A percentile compares a stretch with the other conserved stretches of the same genome.
Evolutionary conservation across 202 grass and related monocot genomes (phyloP).

Genomic region (Digitaria exilis): DNA sequence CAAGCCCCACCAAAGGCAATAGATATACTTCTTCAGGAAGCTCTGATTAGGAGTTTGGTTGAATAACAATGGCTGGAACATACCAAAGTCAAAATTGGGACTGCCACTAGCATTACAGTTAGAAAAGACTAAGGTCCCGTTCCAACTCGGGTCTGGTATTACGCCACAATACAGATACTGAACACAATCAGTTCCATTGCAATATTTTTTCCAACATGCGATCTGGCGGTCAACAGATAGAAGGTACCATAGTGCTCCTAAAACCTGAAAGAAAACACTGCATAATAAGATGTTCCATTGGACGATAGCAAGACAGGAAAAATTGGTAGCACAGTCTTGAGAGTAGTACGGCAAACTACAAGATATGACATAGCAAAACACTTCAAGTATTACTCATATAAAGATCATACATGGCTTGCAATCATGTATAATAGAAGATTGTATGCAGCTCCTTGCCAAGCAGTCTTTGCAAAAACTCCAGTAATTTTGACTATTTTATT

Average conservation of each 20-base stretch:
- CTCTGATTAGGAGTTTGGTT: slow-evolving; percentile 55
- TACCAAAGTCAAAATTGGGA: slow-evolving; percentile 58
- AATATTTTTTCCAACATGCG: slow-evolving; percentile 76
- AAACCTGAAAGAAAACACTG: slow-evolving; percentile 58
- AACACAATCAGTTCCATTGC: slow-evolving; percentile 38
- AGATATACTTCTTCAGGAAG: slow-evolving; percentile 89
- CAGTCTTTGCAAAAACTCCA: slow-evolving; percentile 88
- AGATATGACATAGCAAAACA: slow-evolving; percentile 9
- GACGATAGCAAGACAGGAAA: slow-evolving; percentile 18
- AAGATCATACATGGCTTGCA: slow-evolving; percentile 87
- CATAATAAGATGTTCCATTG: slow-evolving; percentile 16
- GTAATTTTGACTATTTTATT: slow-evolving; percentile 73
- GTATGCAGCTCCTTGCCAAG: slow-evolving; percentile 86
- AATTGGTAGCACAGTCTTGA: not conserved
- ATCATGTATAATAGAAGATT: slow-evolving; percentile 98
- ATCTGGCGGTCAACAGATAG: slow-evolving; percentile 79
- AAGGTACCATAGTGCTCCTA: slow-evolving; percentile 94
- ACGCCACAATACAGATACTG: slow-evolving; percentile 56
- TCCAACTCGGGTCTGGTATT: slow-evolving; percentile 41
- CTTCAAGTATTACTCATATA: slow-evolving; percentile 8
- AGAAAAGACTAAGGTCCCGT: slow-evolving; percentile 43
- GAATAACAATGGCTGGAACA: slow-evolving; percentile 54
- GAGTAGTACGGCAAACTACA: not conserved
- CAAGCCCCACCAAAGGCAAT: slow-evolving; percentile 99
- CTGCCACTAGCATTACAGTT: slow-evolving; percentile 42